A percentile compares a stretch with the other conserved stretches of the same genome.
Evolutionary conservation across 2,329 filamentous ascomycete genomes (phyloP).

Genomic region (Cladophialophora yegresii): DNA sequence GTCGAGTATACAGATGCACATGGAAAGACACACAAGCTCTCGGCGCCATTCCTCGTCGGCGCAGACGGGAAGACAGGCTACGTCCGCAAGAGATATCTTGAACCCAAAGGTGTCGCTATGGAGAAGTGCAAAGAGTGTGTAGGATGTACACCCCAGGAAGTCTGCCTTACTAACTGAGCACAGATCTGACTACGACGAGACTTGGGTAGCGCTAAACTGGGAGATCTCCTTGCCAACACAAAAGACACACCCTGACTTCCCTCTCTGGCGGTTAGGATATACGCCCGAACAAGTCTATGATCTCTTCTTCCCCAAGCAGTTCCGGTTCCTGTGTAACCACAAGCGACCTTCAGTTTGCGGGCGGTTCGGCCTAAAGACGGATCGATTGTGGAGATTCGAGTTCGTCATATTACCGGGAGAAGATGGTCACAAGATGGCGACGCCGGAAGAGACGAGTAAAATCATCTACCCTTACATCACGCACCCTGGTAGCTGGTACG

Average conservation of each 20-base stretch:
- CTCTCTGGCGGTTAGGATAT: constrained; percentile 39
- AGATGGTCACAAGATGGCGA: constrained; percentile 39
- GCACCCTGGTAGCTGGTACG: constrained; percentile 37
- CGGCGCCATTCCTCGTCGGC: constrained; percentile 39
- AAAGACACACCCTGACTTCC: constrained; percentile 39
- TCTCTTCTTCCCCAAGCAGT: constrained; percentile 39
- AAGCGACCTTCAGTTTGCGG: constrained; percentile 37
- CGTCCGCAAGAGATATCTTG: constrained; percentile 40
- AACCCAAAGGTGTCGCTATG: constrained; percentile 38
- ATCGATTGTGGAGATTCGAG: constrained; percentile 42
- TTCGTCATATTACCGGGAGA: constrained; percentile 43
- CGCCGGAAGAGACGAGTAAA: constrained; percentile 30
- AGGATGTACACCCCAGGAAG: neutral
- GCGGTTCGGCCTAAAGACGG: constrained; percentile 38
- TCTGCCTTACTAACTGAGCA: neutral
- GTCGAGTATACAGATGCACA: constrained; percentile 30
- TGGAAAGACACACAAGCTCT: constrained; percentile 30
- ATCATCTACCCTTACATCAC: constrained; percentile 39
- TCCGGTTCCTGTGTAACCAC: constrained; percentile 39
- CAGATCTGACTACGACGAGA: constrained; percentile 39
- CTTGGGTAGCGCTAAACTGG: constrained; percentile 40
- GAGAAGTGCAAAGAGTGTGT: constrained; percentile 31
- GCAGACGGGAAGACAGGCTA: constrained; percentile 41
- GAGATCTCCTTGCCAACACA: constrained; percentile 37
- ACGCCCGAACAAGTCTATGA: constrained; percentile 39